These are phyloP conservation scores for Sphagnum magellanicum DNA, from an alignment of 228 moss, liverwort and hornwort genomes.

Conservation along the genomic window DNA sequence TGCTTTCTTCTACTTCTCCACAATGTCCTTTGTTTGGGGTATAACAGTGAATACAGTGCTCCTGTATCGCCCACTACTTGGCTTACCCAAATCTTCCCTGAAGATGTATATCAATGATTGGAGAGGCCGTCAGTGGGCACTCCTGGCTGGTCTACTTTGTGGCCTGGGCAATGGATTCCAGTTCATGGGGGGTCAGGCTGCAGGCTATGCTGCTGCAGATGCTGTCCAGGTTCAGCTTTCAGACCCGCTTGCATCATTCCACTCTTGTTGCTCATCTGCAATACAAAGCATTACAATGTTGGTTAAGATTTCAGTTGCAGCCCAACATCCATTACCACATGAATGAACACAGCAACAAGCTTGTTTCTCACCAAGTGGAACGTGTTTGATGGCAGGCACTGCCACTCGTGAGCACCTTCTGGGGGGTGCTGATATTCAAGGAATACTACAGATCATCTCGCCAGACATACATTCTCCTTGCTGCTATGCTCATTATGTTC, in stretches of 20 bases:
- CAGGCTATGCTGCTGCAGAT: slow-evolving; percentile 92
- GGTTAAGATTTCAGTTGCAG: no score
- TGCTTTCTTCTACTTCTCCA: slow-evolving; percentile 88
- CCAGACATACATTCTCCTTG: slow-evolving; percentile 53
- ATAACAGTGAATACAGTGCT: slow-evolving; percentile 53
- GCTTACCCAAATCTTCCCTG: slow-evolving; percentile 48
- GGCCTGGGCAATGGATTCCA: slow-evolving; percentile 87
- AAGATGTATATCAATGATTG: slow-evolving; percentile 46
- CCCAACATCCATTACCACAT: no score
- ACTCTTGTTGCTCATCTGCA: no score
- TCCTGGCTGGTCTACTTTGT: slow-evolving; percentile 69
- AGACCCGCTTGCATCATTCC: no score
- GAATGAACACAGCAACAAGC: no score
- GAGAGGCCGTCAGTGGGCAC: slow-evolving; percentile 66
- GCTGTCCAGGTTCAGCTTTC: slow-evolving; percentile 63
- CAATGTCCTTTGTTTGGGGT: slow-evolving; percentile 59
- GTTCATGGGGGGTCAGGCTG: slow-evolving; percentile 98
- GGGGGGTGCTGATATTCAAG: slow-evolving; percentile 68
- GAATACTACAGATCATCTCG: slow-evolving; percentile 73
- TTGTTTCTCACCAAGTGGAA: no score
- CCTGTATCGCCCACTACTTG: slow-evolving; percentile 65
- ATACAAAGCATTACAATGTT: no score
- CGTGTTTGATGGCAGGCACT: slow-evolving; percentile 38
- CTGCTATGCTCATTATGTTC: slow-evolving; percentile 73
- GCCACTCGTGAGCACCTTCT: slow-evolving; percentile 72